A percentile compares a stretch with the other conserved stretches of the same genome.
phyloP scores from a whole-genome alignment of 345 rosid genomes.

The Microcos paniculata region DNA sequence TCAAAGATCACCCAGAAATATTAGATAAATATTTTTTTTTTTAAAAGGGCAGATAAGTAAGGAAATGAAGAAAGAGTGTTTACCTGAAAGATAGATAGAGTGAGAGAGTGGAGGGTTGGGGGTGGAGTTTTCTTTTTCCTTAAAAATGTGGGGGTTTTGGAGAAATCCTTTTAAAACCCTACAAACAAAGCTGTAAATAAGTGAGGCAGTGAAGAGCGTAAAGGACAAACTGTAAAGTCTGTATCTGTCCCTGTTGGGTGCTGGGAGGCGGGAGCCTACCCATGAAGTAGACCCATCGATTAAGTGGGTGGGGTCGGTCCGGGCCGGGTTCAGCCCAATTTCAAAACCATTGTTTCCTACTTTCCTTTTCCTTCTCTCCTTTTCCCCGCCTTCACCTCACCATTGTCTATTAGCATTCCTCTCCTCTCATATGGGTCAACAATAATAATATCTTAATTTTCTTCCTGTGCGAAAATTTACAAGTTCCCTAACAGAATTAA shows the following conservation, averaged over 20 bases:
- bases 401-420: no score
- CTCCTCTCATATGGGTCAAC: no score
- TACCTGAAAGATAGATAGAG: not conserved
- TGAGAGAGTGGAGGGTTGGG: not conserved
- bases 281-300: no score
- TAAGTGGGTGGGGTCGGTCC: no score
- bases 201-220: not conserved
- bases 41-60: not conserved
- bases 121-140: not conserved
- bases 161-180: constrained; percentile 1
- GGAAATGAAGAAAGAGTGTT: not conserved
- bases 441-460: no score
- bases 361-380: no score
- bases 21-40: not conserved
- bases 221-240: not conserved
- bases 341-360: no score
- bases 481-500: no score
- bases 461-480: no score
- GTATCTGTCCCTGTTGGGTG: not conserved
- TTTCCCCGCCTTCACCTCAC: no score
- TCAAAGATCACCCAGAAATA: not conserved
- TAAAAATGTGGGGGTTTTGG: not conserved
- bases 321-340: no score
- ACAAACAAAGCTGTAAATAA: not conserved
- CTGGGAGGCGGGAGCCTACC: not conserved